phyloP scores from a whole-genome alignment of 2,329 filamentous ascomycete species.

The Epichloe aotearoae region DNA sequence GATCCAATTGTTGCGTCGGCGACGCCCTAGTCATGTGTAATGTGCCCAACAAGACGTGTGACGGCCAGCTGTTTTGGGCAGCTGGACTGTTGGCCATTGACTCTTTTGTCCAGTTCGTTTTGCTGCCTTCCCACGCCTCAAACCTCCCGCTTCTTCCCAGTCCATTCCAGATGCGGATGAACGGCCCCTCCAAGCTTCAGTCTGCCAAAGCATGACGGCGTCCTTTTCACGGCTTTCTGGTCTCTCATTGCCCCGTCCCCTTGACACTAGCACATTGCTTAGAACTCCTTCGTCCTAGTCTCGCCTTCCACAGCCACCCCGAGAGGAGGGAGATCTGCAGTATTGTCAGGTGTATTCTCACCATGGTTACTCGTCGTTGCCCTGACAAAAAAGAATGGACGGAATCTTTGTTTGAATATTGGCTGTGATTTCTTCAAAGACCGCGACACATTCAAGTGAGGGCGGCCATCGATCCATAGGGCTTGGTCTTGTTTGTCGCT shows the following conservation, averaged over 20 bases:
- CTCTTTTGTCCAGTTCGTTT: background rate
- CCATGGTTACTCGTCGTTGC: background rate
- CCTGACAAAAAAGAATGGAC: background rate
- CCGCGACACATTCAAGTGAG: too few relatives aligned
- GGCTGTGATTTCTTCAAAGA: background rate
- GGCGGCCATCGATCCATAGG: too few relatives aligned
- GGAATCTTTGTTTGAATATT: background rate
- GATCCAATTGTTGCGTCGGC: background rate
- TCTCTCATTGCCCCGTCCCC: background rate
- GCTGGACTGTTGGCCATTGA: background rate
- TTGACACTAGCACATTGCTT: background rate
- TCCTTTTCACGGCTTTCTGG: background rate
- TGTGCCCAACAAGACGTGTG: background rate
- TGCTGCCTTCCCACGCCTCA: too few relatives aligned
- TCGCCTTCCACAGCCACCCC: background rate
- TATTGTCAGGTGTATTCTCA: background rate
- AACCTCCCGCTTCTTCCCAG: too few relatives aligned
- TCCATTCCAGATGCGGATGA: conserved; percentile 11
- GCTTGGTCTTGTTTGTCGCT: too few relatives aligned
- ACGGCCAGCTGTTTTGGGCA: background rate
- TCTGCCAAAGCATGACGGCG: background rate
- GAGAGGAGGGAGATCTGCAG: background rate
- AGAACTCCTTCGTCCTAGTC: background rate
- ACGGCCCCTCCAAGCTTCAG: conserved; percentile 1
- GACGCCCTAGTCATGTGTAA: background rate